Conservation (phyloP, 2,329 filamentous ascomycete species). For the Tolypocladium tundrense region DNA sequence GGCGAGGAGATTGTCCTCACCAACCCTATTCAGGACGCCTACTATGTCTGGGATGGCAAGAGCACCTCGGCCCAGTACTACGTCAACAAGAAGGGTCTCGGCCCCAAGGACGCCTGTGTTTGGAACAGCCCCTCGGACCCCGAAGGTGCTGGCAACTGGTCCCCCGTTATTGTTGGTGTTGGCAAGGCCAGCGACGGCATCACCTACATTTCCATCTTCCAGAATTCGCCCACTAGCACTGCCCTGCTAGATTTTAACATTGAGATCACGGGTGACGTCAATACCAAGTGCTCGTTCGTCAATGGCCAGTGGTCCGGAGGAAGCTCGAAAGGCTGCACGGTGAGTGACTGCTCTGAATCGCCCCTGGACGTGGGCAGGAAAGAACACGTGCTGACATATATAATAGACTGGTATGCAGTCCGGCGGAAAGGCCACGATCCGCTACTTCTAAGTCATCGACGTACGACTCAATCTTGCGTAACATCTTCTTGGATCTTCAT, state of each 20-base stretch:
- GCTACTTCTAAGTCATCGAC: conserved; percentile 25
- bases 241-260: conserved; percentile 69
- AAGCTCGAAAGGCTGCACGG: conserved; percentile 62
- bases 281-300: conserved; percentile 51
- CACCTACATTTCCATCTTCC: conserved; percentile 77
- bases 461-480: conserved; percentile 7
- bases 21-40: conserved; percentile 60
- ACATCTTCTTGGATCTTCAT: conserved; percentile 22
- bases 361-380: not conserved
- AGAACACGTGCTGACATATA: not conserved
- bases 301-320: conserved; percentile 51
- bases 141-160: conserved; percentile 67
- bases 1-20: conserved; percentile 55
- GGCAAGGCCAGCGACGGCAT: conserved; percentile 53
- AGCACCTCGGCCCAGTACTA: conserved; percentile 92
- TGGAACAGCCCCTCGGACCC: conserved; percentile 50
- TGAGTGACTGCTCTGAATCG: conserved; percentile 37
- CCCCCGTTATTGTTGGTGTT: conserved; percentile 77
- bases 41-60: conserved; percentile 69
- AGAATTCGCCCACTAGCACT: conserved; percentile 66
- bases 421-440: conserved; percentile 32
- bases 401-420: conserved; percentile 30
- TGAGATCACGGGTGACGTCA: conserved; percentile 58
- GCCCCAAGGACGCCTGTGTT: conserved; percentile 57
- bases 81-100: conserved; percentile 71